Evolutionary conservation across 139 green algal genomes (phyloP), one percentile per base, ranked within the genome.

Genomic region (Volvox reticuliferus): DNA sequence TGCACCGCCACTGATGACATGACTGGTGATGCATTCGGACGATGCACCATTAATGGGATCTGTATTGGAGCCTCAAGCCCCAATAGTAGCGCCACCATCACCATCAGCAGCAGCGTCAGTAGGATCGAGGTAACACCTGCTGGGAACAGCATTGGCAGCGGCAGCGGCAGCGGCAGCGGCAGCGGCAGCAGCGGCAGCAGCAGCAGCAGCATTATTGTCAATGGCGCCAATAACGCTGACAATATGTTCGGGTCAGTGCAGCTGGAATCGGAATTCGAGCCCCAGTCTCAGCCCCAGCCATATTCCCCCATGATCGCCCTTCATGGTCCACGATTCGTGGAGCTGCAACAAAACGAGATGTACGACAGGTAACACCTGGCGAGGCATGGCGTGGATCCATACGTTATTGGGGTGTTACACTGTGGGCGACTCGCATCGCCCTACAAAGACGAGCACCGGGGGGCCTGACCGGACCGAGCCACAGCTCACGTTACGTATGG

Each of bases 271-370:
- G 28, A 17, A 28, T 26, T 79, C 0, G 75, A 83, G 0, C 44
- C 44, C 9, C 44, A 55, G 44, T 32, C 22, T 9, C n/a, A 17
- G 32, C 37, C 84, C 1, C 67, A 83, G 0, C n/a, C n/a, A n/a
- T n/a, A n/a, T n/a, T 32, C 22, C 28, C 93, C 93, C 5, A 82
- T 24, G 24, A 91, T 95, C 20, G 71, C n/a, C 26, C 65, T 95
- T 36, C 3, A 82, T 1, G 83, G 79, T 12, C 76, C 88, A 12
- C 79, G 77, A 12, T 36, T 71, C 9, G 68, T 94, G 61, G 36
- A 88, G 26, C 62, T 95, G 2, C 28, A 22, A 1, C 88, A 89
- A 68, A 81, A 82, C 12, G 80, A 33, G 5, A 30, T 69, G 12
- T 95, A 91, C 79, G 85, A 92, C 76, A 77, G 80, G 28, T 95